Base-by-base conservation (phyloP, 129 eudicot species). In the Lonicera japonica region DNA sequence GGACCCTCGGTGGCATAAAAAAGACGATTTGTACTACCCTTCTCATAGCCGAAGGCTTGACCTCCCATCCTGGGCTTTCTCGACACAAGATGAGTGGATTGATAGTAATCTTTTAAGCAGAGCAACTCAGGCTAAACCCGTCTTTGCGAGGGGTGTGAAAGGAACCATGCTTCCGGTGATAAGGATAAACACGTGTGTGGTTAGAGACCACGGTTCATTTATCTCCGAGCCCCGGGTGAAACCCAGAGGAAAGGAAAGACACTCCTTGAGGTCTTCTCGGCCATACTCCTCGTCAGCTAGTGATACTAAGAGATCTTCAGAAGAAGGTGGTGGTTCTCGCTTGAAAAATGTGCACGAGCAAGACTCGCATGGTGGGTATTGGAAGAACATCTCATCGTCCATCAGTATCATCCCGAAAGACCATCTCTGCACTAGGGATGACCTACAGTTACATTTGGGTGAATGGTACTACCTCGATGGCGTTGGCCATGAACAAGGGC, bases 381-480 rank as follows among this genome's bases (percentile, higher is more conserved):
- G 61, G 60, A 84, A 83, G 74, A 82, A 65, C 71, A 60, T 70
- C 48, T 60, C 67, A 54, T 43, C 36, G 6, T 43, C 79, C 16
- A 50, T 80, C 38, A 76, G 54, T 70, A 61, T 78, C 54, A 61
- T 78, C 54, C 89, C 99, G 5, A 87, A 85, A 63, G 80, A 92
- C 58, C 80, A 68, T 43, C 81, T 92, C 67, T 76, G 80, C 65
- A 84, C 78, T 29, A 77, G 38, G 15, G 83, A 85, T 56, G 95
- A 92, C 51, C 46, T 92, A 60, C 87, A 85, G 48, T 75, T 92
- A 67, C 88, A 85, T 73, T 52, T 82, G 60, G 99, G 99, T 76
- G 99, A 85, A 25, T 92, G 99, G 99, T 92, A 75, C 73, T 88
- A 75, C 70, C 95, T 87, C 67, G 96, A 88, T 72, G 99, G 99